phyloP scores from a whole-genome alignment of 352 stramenopile species.

The Elongisporangium prolatum region DNA sequence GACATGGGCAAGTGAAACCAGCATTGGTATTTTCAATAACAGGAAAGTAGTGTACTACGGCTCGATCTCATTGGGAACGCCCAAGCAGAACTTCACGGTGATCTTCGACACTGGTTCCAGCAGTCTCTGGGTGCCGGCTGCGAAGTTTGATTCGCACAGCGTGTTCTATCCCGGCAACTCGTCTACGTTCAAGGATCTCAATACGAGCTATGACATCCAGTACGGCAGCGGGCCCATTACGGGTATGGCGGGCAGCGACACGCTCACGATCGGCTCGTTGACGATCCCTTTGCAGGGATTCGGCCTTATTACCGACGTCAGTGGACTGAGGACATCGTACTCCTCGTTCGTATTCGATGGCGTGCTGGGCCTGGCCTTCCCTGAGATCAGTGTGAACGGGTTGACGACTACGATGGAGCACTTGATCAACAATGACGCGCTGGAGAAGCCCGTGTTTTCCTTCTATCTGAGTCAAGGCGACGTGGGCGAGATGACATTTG shows the following conservation, averaged over 20 bases:
- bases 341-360: conserved; percentile 97
- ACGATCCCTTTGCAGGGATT: conserved; percentile 87
- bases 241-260: conserved; percentile 90
- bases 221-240: conserved; percentile 79
- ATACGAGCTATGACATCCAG: conserved; percentile 92
- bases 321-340: conserved; percentile 93
- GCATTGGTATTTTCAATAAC: conserved; percentile 37
- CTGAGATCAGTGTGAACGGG: conserved; percentile 90
- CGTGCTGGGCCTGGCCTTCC: conserved; percentile 96
- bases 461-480: conserved; percentile 94
- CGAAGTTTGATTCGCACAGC: conserved; percentile 61
- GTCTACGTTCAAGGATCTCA: conserved; percentile 86
- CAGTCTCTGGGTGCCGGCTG: conserved; percentile 96
- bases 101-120: conserved; percentile 97
- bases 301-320: conserved; percentile 94
- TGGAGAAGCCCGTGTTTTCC: conserved; percentile 92
- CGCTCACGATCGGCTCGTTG: conserved; percentile 60
- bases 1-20: neutral
- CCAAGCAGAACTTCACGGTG: conserved; percentile 90
- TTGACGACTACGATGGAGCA: conserved; percentile 93
- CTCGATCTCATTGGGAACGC: conserved; percentile 86
- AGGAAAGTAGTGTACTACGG: conserved; percentile 93
- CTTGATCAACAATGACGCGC: conserved; percentile 82
- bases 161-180: conserved; percentile 89
- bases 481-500: conserved; percentile 74